Percentiles rank a stretch among this genome's conserved stretches.
Evolutionary conservation across 208 protist genomes (phyloP).

Genomic region (Cochliopodium minus): DNA sequence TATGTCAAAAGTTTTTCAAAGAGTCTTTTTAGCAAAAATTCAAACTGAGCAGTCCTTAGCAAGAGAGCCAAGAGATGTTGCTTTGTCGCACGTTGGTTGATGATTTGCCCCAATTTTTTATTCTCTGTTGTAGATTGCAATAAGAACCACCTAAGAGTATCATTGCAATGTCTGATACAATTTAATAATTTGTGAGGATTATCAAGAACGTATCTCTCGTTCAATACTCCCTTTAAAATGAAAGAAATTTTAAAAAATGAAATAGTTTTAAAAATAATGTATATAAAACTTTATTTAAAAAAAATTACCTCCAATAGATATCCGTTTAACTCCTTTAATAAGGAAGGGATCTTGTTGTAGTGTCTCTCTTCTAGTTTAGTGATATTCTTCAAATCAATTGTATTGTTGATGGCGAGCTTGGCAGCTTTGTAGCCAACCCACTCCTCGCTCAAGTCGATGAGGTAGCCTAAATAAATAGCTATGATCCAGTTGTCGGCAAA

Average conservation of each 20-base stretch:
- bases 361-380: slow-evolving; percentile 40
- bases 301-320: slow-evolving; percentile 28
- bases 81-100: not conserved
- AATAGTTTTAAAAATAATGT: too few relatives aligned
- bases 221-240: slow-evolving; percentile 64
- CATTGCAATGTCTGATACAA: slow-evolving; percentile 67
- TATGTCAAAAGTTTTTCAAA: slow-evolving; percentile 59
- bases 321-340: slow-evolving; percentile 23
- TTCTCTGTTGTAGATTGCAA: slow-evolving; percentile 38
- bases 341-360: slow-evolving; percentile 25
- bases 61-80: slow-evolving; percentile 54
- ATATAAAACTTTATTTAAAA: too few relatives aligned
- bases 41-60: slow-evolving; percentile 72
- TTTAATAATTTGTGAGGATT: slow-evolving; percentile 62
- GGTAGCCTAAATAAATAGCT: slow-evolving; percentile 84
- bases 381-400: slow-evolving; percentile 49
- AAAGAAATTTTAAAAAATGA: too few relatives aligned
- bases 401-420: slow-evolving; percentile 61
- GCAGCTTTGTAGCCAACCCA: slow-evolving; percentile 81
- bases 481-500: slow-evolving; percentile 95
- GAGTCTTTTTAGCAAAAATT: slow-evolving; percentile 65
- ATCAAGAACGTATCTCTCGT: slow-evolving; percentile 75
- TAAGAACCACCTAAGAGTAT: slow-evolving; percentile 77
- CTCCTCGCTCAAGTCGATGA: slow-evolving; percentile 61
- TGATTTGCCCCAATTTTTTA: not conserved